A percentile compares a stretch with the other conserved stretches of the same genome.
phyloP scores from a whole-genome alignment of 352 stramenopile genomes.

The Globisporangium carolinianum region DNA sequence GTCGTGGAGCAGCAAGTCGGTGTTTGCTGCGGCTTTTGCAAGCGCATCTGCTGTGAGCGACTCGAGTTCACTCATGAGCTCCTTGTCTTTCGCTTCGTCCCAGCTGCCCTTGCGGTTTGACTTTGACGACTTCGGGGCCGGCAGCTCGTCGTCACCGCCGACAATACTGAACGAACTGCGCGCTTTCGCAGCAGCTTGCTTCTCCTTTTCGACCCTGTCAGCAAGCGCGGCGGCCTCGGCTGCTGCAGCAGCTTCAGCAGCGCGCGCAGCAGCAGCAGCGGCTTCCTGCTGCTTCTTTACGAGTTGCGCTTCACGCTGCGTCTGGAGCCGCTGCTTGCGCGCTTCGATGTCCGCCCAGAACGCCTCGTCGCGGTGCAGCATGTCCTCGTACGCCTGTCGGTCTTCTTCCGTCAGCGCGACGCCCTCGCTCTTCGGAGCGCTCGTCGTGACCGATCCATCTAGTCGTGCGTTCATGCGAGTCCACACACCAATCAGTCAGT shows the following conservation, averaged over 20 bases:
- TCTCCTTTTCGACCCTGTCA: conserved; percentile 29
- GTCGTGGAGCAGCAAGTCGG: conserved; percentile 15
- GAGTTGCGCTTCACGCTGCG: conserved; percentile 59
- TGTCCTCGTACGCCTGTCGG: conserved; percentile 81
- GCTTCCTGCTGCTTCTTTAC: conserved; percentile 61
- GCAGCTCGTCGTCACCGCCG: conserved; percentile 45
- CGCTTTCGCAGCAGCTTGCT: conserved; percentile 21
- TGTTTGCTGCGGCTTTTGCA: conserved; percentile 30
- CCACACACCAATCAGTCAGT: not conserved
- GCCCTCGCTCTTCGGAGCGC: conserved; percentile 51
- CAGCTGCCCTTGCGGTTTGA: conserved; percentile 67
- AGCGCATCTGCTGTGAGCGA: conserved; percentile 58
- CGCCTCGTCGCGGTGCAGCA: conserved; percentile 80
- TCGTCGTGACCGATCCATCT: conserved; percentile 13
- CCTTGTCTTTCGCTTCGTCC: conserved; percentile 82
- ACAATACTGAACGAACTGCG: conserved; percentile 75
- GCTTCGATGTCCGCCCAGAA: conserved; percentile 86
- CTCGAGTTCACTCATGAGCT: conserved; percentile 82
- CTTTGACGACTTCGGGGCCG: conserved; percentile 20
- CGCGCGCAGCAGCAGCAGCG: conserved; percentile 31
- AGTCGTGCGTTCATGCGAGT: not conserved
- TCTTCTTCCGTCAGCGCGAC: conserved; percentile 75
- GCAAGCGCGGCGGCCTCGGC: conserved; percentile 27
- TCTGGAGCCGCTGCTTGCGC: conserved; percentile 64
- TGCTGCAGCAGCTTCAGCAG: conserved; percentile 26